A percentile compares a stretch with the other conserved stretches of the same genome.
These are phyloP conservation scores for Allium fistulosum DNA, from an alignment of 106 monocot genomes.

Conservation along the genomic window DNA sequence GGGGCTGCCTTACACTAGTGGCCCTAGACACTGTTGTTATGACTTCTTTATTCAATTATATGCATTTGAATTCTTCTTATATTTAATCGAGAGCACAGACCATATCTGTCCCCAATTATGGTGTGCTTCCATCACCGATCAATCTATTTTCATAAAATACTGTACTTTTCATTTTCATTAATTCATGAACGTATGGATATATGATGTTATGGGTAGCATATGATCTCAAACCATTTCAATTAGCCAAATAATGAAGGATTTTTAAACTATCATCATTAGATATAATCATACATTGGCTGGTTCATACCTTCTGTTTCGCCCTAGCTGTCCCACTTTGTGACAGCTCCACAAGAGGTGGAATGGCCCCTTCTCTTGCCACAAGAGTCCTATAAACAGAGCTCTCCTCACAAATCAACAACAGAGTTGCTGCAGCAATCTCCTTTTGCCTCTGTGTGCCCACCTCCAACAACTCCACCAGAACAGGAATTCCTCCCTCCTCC, in stretches of 20 bases:
- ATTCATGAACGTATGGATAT: background rate
- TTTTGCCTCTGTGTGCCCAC: constrained; percentile 34
- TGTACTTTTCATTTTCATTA: background rate
- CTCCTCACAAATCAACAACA: constrained; percentile 32
- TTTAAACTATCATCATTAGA: background rate
- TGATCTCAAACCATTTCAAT: background rate
- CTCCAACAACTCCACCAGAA: constrained; percentile 54
- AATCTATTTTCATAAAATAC: background rate
- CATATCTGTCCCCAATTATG: no score
- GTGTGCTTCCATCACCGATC: background rate
- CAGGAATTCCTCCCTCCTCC: constrained; percentile 48
- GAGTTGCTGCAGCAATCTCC: constrained; percentile 24
- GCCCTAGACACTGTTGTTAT: no score
- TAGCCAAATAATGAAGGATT: background rate
- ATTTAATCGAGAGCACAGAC: no score
- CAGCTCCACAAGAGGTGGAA: constrained; percentile 41
- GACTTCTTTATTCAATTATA: no score
- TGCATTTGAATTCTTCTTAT: no score
- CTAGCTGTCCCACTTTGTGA: constrained; percentile 27
- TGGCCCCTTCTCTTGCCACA: constrained; percentile 32
- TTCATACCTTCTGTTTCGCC: constrained; percentile 28
- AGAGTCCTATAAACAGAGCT: constrained; percentile 10
- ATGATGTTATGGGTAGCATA: no score
- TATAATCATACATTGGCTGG: background rate
- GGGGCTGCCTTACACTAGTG: no score